Evolutionary conservation across 306 rosid species (phyloP), one percentile per base, ranked within the genome.

Genomic region (Hippophae tibetana): DNA sequence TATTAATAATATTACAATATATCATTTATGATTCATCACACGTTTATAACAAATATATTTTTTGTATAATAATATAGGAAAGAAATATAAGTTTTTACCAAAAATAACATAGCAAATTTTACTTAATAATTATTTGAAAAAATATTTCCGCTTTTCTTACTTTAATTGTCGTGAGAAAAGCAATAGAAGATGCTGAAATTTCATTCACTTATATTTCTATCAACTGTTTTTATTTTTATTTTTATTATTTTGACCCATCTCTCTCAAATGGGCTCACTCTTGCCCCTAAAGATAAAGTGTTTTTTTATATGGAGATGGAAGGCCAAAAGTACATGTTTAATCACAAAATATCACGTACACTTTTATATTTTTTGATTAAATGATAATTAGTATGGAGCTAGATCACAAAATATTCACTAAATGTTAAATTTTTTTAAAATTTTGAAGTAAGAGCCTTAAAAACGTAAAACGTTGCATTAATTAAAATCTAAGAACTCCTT

Each of bases 181-280:
- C 89, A 50, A 87, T 90, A 56, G 84, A 90, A 27, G 90, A 81
- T 26, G 96, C 96, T 6, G 66, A 81, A 23, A 83, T 90, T 38
- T 94, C 96, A 52, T 81, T 65, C 67, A 87, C 96, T 55, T 90
- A 87, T 46, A 72, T 90, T 4, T 81, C 95, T 13, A 94, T 89
- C 1, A 84, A 82, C 5, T 78, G 85, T 53, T 90, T 87, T 44
- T 90, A 90, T 69, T 87, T 87, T 6, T 95, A 48, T 42, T 87
- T 18, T 18, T 18, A 18, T 18, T 18, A 18, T 18, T 18, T 18
- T 18, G 1, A 18, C 74, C 6, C 83, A 72, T 76, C 96, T 90
- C 44, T 70, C 87, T 46, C 98, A 90, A 43, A 86, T 90, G 95
- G 60, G 42, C 0, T 66, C 81, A 2, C 82, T 90, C 2, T 7